Evolutionary conservation across 768 basidiomycete genomes (phyloP).

Genomic region (Tephrocybe rancida): DNA sequence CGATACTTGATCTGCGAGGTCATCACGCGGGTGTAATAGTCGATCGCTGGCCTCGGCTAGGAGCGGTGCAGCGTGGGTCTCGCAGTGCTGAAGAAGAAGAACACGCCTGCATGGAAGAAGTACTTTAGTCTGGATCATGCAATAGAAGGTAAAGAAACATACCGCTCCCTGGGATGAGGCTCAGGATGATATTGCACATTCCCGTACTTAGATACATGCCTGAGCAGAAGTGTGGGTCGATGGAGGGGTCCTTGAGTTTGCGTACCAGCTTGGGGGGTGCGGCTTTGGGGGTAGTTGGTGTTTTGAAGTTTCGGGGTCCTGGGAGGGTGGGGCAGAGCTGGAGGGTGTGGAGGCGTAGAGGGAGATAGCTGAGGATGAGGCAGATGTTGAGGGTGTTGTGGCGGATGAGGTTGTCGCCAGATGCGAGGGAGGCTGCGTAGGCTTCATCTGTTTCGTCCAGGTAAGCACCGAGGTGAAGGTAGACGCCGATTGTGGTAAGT

Average conservation of each 20-base stretch:
- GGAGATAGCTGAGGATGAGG: neutral
- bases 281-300: neutral
- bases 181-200: constrained; percentile 78
- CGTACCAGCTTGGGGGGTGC: constrained; percentile 18
- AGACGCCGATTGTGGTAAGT: constrained; percentile 84
- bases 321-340: constrained; percentile 8
- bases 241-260: constrained; percentile 61
- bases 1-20: constrained; percentile 63
- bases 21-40: constrained; percentile 72
- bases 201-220: constrained; percentile 92
- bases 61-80: constrained; percentile 75
- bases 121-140: no score
- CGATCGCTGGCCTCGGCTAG: constrained; percentile 74
- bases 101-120: no score
- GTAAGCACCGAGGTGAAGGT: constrained; percentile 77
- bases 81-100: constrained; percentile 93
- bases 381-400: neutral
- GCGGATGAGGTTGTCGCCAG: constrained; percentile 6
- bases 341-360: neutral
- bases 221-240: constrained; percentile 88
- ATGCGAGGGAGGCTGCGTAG: constrained; percentile 21
- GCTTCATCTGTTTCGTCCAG: constrained; percentile 73
- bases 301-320: neutral
- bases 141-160: no score
- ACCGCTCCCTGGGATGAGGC: constrained; percentile 83